phyloP scores from a whole-genome alignment of 352 stramenopile genomes.

The Aphanomyces cochlioides region DNA sequence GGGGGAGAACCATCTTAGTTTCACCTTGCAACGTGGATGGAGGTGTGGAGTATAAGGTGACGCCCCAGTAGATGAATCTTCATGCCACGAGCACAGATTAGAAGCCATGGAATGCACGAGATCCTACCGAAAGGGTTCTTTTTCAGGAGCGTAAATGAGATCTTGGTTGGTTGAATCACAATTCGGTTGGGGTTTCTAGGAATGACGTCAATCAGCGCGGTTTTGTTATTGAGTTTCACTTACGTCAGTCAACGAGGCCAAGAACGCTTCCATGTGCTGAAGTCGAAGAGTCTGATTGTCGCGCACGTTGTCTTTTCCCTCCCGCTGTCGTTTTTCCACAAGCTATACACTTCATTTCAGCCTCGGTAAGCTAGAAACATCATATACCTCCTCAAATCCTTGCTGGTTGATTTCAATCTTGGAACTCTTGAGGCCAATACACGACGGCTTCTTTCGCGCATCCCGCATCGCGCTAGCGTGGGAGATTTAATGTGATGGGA shows the following conservation, averaged over 20 bases:
- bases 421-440: slow-evolving; percentile 20
- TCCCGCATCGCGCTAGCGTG: slow-evolving; percentile 26
- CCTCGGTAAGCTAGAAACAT: neutral
- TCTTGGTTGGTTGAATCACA: slow-evolving; percentile 2
- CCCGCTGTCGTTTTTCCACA: neutral
- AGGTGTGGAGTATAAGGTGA: slow-evolving; percentile 21
- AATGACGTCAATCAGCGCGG: neutral
- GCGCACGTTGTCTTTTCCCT: slow-evolving; percentile 15
- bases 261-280: slow-evolving; percentile 23
- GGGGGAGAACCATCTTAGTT: slow-evolving; percentile 22
- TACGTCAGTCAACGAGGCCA: slow-evolving; percentile 22
- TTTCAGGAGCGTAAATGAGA: slow-evolving; percentile 21
- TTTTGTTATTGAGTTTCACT: neutral
- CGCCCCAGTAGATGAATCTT: slow-evolving; percentile 15
- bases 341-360: neutral
- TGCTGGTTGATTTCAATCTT: slow-evolving; percentile 14
- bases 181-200: slow-evolving; percentile 23
- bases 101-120: neutral
- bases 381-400: slow-evolving; percentile 20
- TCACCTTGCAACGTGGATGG: neutral
- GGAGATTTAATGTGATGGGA: too few relatives aligned
- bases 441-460: slow-evolving; percentile 20
- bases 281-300: neutral
- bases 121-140: slow-evolving; percentile 16
- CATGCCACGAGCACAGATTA: neutral